These are phyloP conservation scores for Coniophora puteana DNA, from an alignment of 1,284 basidiomycete genomes.

Conservation along the genomic window DNA sequence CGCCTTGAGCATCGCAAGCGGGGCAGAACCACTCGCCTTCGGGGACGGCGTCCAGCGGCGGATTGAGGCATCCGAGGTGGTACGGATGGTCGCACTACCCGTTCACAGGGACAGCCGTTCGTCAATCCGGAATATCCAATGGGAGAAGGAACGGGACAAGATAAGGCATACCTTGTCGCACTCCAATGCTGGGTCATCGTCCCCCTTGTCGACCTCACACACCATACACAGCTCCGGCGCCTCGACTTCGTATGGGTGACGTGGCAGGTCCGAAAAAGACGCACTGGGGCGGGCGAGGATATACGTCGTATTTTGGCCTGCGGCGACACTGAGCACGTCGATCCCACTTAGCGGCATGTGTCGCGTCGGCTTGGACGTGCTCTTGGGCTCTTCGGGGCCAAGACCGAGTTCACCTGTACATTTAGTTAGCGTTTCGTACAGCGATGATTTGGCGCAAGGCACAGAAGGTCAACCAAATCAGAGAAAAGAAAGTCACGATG, in stretches of 20 bases:
- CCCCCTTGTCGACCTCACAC: slow-evolving; percentile 66
- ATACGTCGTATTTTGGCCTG: slow-evolving; percentile 82
- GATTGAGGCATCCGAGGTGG: slow-evolving; percentile 79
- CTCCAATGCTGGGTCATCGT: slow-evolving; percentile 67
- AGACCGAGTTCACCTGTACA: slow-evolving; percentile 72
- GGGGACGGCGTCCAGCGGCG: slow-evolving; percentile 74
- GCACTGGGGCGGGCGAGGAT: slow-evolving; percentile 73
- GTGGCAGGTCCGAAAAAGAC: slow-evolving; percentile 66
- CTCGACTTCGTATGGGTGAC: slow-evolving; percentile 72
- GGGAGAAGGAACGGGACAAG: slow-evolving; percentile 3
- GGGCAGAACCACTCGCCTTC: slow-evolving; percentile 95
- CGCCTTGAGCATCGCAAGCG: slow-evolving; percentile 41
- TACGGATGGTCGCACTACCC: slow-evolving; percentile 85
- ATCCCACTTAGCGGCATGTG: slow-evolving; percentile 73
- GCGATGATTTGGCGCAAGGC: too few species aligned
- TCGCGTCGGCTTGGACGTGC: slow-evolving; percentile 79
- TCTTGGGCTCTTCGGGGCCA: slow-evolving; percentile 78
- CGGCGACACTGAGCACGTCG: slow-evolving; percentile 79
- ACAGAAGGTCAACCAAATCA: too few species aligned
- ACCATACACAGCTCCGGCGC: slow-evolving; percentile 69
- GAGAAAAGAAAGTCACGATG: slow-evolving; percentile 6
- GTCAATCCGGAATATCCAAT: slow-evolving; percentile 1
- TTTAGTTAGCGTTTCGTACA: background rate
- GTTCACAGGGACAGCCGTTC: slow-evolving; percentile 1
- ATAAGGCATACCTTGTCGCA: slow-evolving; percentile 75